Evolutionary conservation across 2,329 filamentous ascomycete species (phyloP), one percentile per base, ranked within the genome.

Genomic region (Aspergillus sp.): DNA sequence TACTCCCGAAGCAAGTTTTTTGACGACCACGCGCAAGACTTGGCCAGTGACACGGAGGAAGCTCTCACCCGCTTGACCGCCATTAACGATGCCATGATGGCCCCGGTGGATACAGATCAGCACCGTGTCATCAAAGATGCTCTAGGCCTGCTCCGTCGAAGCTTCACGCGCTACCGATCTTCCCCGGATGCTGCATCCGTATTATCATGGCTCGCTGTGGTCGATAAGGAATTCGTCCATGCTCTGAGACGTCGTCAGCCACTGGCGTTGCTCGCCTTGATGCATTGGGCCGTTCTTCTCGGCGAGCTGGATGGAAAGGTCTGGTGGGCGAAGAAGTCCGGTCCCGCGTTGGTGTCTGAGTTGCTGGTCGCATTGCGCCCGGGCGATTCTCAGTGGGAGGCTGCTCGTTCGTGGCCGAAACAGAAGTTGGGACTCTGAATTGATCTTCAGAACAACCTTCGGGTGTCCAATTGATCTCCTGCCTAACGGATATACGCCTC

Each of bases 1-100:
- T 82, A 81, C 62, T 76, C 70, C 3, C 74, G 71, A 36, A 60
- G 60, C 1, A 65, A 66, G 17, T 77, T 79, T 56, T 78, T 77
- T 75, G 76, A 72, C 6, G 60, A 72, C 19, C 68, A 70, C 10
- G 14, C 49, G 22, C 1, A 47, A 3, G 51, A 50, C 16, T 30
- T 69, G 22, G 68, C 72, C 26, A 32, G 20, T 2, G 62, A 64
- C 4, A 66, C 63, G 0, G 55, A 63, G 19, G 42, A 48, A 17
- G 68, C 69, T 7, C 55, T 72, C 11, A 51, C 62, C 35, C 60
- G 62, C 43, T 52, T 72, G 6, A 57, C 53, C 2, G 46, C 57
- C 2, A 44, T 71, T 20, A 69, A 68, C 22, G 61, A 71, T 26
- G 60, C 65, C 19, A 60, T 64, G 1, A 50, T 67, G 14, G 57